A percentile compares a stretch with the other conserved stretches of the same genome.
phyloP scores from a whole-genome alignment of 306 rosid species.

The Malus asiatica region DNA sequence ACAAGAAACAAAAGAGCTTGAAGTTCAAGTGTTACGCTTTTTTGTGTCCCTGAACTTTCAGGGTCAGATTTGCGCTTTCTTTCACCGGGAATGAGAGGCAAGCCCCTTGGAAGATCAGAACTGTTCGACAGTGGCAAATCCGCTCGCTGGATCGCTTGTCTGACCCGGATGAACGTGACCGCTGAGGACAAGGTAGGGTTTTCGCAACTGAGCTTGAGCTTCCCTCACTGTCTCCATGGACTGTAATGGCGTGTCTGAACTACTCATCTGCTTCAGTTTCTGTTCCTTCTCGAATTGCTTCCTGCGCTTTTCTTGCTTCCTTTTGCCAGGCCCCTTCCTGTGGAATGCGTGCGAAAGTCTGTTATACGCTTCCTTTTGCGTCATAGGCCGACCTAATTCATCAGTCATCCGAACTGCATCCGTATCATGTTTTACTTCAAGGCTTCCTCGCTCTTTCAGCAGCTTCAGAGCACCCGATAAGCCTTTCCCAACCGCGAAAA shows the following conservation, averaged over 20 bases:
- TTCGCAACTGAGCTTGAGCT: conserved; percentile 67
- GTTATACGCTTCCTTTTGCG: conserved; percentile 87
- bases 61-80: not conserved
- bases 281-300: conserved; percentile 78
- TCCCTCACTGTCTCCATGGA: conserved; percentile 95
- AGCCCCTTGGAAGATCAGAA: too few species aligned
- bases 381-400: conserved; percentile 89
- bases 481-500: conserved; percentile 88
- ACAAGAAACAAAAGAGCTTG: too few species aligned
- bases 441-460: conserved; percentile 84
- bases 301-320: conserved; percentile 92
- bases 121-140: too few species aligned
- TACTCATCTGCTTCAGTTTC: conserved; percentile 86
- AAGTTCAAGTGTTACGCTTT: not conserved
- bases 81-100: not conserved
- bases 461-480: conserved; percentile 71
- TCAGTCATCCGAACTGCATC: conserved; percentile 81
- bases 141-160: too few species aligned
- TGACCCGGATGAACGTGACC: conserved; percentile 76
- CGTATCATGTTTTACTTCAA: conserved; percentile 85
- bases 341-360: conserved; percentile 72
- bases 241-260: conserved; percentile 76
- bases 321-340: conserved; percentile 89
- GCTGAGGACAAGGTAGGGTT: conserved; percentile 90
- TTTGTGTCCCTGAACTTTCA: not conserved